Evolutionary conservation across 768 basidiomycete species (phyloP).

Genomic region (Lentinula aciculospora): DNA sequence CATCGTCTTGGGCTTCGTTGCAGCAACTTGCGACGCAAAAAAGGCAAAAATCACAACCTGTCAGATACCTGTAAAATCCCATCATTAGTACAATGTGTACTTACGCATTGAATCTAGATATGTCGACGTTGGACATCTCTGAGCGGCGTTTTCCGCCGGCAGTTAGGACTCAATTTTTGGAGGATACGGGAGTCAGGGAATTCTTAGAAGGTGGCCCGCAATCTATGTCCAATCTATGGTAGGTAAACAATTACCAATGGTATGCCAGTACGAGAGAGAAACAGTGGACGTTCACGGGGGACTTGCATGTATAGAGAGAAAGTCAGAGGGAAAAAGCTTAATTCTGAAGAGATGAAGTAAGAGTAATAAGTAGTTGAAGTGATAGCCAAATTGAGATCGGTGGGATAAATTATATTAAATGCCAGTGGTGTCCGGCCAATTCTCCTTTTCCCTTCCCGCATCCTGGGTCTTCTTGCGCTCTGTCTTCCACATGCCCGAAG

Average conservation of each 20-base stretch:
- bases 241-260: too few species aligned
- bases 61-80: not conserved
- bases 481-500: constrained; percentile 29
- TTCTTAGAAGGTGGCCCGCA: not conserved
- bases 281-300: not conserved
- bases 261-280: not conserved
- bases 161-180: not conserved
- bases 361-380: not conserved
- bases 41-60: not conserved
- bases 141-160: not conserved
- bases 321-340: not conserved
- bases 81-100: not conserved
- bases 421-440: not conserved
- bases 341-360: not conserved
- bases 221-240: too few species aligned
- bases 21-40: not conserved
- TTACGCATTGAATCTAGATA: not conserved
- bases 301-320: not conserved
- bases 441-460: constrained; percentile 3
- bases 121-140: not conserved
- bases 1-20: not conserved
- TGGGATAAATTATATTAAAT: constrained; percentile 2
- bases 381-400: not conserved
- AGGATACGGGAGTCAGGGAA: not conserved
- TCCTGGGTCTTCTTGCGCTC: not conserved